Base-by-base conservation (phyloP, 306 rosid species). In the Quercus mongolica region DNA sequence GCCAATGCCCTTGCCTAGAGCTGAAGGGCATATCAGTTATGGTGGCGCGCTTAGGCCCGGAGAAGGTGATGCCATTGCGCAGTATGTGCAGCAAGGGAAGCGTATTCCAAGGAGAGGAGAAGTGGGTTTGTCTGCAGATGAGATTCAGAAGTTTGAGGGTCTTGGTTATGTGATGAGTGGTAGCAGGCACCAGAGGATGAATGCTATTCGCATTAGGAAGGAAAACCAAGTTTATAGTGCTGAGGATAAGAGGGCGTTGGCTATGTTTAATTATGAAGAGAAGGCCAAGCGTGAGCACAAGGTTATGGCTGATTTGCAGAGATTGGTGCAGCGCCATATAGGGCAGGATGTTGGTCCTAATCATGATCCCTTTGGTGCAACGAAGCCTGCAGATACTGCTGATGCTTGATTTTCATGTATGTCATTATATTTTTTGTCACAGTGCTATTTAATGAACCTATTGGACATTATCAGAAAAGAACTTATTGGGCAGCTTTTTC, bases 21-120 rank as follows among this genome's bases (percentile, higher is more conserved):
- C 98, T 3, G 99, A 95, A 81, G 99, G 98, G 55, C 98, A 93
- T 82, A 93, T 95, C n/a, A 95, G 97, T 80, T 93, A 95, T 81
- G 99, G 99, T 83, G 99, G 99, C 19, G 99, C 99, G 0, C 97
- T 95, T 76, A 86, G 99, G 83, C 98, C 99, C 0, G 99, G 99
- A 62, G 99, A 95, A 86, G 99, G 99, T 73, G 98, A 95, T 71
- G 99, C 99, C 61, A 95, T 93, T 78, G 97, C 98, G 0, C 98
- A 91, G 83, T 93, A 95, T 78, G 99, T 95, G 73, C 99, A 95
- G 75, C 97, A 95, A 83, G 99, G 99, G 82, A 95, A 95, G 86
- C 99, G 97, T 86, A 95, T 93, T 71, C 99, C 97, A 0, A 87
- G 99, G 1, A 91, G 98, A 91, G 99, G 99, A 69, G 98, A 95